Base-by-base conservation (phyloP, 2,329 filamentous ascomycete genomes). In the Arthrobotrys sphaeroides region DNA sequence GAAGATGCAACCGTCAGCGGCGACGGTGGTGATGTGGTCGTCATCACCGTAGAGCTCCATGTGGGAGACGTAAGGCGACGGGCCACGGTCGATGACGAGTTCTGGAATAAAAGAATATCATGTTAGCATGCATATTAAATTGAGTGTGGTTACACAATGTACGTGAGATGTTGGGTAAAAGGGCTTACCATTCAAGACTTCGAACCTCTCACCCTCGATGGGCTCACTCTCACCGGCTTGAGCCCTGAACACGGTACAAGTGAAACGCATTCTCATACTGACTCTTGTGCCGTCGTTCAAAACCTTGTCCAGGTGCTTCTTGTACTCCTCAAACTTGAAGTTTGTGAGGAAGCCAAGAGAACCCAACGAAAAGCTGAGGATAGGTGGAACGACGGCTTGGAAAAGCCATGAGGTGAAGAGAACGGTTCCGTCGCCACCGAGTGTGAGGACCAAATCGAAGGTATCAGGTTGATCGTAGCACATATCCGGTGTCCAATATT, bases 251-350 rank as follows among this genome's bases (percentile, higher is more conserved):
- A 99, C 94, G 0, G 95, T 98, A 84, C 94, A 98, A 13, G 95
- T 99, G 83, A 99, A 99, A 77, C 95, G 91, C 95, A 99, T 99
- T 78, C 95, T 93, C 79, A 99, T 86, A 81, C 97, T 98, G 75
- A 98, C 94, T 64, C 94, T 91, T 94, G 99, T 98, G 67, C 95
- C 95, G 69, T 96, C 92, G 75, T 93, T 93, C 93, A 99, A 96
- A 79, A 98, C 88, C 64, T 89, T 90, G 83, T 92, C 90, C 33
- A 99, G 87, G 80, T 96, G 92, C 73, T 91, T 86, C 83, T 93
- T 93, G 85, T 97, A 97, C 79, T 90, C 88, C 77, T 92, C 89
- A 81, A 95, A 99, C 81, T 94, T 89, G 80, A 95, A 96, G 72
- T 89, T 93, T 1, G 93, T 96, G 80, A 96, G 85, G 84, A 96